Conservation (phyloP, 768 basidiomycete genomes). For the Sutorius australiensis region DNA sequence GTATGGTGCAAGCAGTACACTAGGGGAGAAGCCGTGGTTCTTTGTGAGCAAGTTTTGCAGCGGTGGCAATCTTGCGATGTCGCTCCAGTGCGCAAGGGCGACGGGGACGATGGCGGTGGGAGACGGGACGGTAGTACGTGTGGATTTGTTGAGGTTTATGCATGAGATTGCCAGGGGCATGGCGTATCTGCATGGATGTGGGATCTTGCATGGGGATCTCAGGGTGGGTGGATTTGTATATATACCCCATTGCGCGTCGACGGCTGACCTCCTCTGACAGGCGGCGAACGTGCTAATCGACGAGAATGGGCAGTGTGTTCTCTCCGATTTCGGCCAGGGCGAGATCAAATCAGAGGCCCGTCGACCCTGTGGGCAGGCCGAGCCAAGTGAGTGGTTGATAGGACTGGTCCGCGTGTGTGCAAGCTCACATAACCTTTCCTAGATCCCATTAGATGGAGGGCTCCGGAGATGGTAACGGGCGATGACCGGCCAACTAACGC, state of each 20-base stretch:
- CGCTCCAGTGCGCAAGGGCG: constrained; percentile 38
- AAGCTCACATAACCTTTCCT: constrained; percentile 7
- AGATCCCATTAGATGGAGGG: constrained; percentile 69
- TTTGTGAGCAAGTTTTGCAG: constrained; percentile 72
- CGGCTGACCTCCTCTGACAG: constrained; percentile 28
- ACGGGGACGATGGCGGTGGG: background rate
- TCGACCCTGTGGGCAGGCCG: constrained; percentile 50
- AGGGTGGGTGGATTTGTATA: constrained; percentile 46
- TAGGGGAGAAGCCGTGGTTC: constrained; percentile 71
- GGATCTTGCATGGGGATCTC: constrained; percentile 75
- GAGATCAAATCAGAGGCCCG: constrained; percentile 73
- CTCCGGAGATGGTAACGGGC: constrained; percentile 62
- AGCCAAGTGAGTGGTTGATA: constrained; percentile 36
- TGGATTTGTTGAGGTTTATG: constrained; percentile 56
- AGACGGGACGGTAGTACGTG: background rate
- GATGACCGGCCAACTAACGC: constrained; percentile 44
- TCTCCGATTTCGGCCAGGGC: constrained; percentile 82
- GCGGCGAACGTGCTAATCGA: constrained; percentile 76
- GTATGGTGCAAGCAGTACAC: constrained; percentile 72
- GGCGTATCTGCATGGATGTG: constrained; percentile 69
- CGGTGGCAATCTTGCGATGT: constrained; percentile 60
- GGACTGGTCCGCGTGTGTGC: background rate
- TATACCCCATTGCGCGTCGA: background rate
- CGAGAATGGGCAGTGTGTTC: constrained; percentile 60
- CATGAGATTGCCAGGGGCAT: constrained; percentile 77